phyloP scores from a whole-genome alignment of 495 filamentous ascomycete genomes.

The Pyrenula massariospora region DNA sequence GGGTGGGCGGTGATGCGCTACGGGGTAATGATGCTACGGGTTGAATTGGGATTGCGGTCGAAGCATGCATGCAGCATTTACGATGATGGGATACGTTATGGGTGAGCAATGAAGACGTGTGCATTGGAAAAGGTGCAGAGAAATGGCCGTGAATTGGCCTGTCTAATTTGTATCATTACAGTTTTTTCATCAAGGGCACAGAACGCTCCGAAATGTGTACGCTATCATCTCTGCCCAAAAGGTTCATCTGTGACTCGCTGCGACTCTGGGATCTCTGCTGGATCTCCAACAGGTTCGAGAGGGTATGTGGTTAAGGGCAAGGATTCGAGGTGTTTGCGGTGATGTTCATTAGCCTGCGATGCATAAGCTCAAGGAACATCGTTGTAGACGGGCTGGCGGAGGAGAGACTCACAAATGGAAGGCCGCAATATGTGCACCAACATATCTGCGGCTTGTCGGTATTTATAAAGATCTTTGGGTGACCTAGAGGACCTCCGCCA shows the following conservation, averaged over 20 bases:
- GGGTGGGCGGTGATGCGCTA: too few relatives aligned
- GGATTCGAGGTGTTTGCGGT: constrained; percentile 70
- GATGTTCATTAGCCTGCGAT: constrained; percentile 72
- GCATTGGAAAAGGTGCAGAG: too few relatives aligned
- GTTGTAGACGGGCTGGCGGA: not conserved
- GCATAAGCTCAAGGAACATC: not conserved
- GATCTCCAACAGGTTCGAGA: constrained; percentile 38
- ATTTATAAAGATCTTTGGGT: constrained; percentile 94
- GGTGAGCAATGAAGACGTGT: too few relatives aligned
- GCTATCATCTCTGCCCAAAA: constrained; percentile 37
- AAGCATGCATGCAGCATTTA: too few relatives aligned
- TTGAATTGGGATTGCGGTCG: too few relatives aligned
- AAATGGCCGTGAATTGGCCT: too few relatives aligned
- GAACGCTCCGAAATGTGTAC: too few relatives aligned
- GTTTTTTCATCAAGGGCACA: too few relatives aligned
- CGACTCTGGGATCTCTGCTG: constrained; percentile 39
- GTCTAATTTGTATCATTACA: too few relatives aligned
- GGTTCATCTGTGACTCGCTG: constrained; percentile 42
- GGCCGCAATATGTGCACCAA: constrained; percentile 85
- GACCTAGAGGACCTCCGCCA: constrained; percentile 82
- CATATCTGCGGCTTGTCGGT: constrained; percentile 91
- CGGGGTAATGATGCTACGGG: too few relatives aligned
- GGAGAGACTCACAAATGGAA: constrained; percentile 68
- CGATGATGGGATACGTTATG: too few relatives aligned
- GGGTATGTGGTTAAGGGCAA: constrained; percentile 70